Evolutionary conservation across 441 rosid species (phyloP), one percentile per base, ranked within the genome.

Genomic region (Corymbia citriodora): DNA sequence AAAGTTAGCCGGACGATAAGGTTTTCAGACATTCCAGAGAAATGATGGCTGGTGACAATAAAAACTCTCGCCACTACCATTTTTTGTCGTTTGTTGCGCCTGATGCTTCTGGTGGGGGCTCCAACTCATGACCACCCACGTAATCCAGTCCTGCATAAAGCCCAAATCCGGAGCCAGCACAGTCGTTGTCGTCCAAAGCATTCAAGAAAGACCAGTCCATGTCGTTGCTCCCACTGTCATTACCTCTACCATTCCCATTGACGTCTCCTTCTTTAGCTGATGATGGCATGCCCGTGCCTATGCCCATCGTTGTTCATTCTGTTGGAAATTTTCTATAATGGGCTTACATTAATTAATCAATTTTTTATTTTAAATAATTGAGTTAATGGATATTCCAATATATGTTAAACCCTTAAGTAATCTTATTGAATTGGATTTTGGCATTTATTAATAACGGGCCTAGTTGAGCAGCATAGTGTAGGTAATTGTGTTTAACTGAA

Each of bases 181-280:
- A 52, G 45, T 83, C 90, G 33, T 59, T 89, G 33, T 65, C 57
- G 18, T 93, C 91, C 90, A 93, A 88, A 74, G 79, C 90, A 63
- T 49, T 81, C 87, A 90, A 92, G 82, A 93, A 92, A 19, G 95
- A 93, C 95, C 95, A 94, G 54, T 95, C 94, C 36, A 93, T 90
- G 13, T 72, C 52, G 29, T 79, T 70, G 18, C 59, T 74, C 21
- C 89, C 82, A n/a, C 63, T 90, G 81, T 48, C 87, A 5, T 92
- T 48, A 63, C 33, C 33, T 33, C 33, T 33, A 33, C 88, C 83
- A 59, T 89, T 21, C 81, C 17, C 88, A 59, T 52, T 55, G 40
- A 82, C 68, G 31, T 50, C 63, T 33, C 19, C 88, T 88, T 16
- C 54, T 36, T 88, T 74, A 18, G 59, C 72, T 18, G 36, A 55